Evolutionary conservation across 371 early-diverging fungal species (phyloP).

Genomic region (Nematocida homosporus): DNA sequence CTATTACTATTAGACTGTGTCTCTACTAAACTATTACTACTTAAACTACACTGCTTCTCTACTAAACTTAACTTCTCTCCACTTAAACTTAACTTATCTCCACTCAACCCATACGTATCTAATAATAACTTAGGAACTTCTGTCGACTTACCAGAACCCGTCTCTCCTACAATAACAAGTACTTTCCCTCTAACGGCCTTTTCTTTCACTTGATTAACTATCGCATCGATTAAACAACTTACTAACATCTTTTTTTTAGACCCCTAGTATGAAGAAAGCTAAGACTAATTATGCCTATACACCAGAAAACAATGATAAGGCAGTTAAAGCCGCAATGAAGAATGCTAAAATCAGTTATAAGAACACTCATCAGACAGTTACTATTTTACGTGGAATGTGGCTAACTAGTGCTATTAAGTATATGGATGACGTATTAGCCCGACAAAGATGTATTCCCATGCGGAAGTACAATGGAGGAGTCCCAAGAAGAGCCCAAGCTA

Average conservation of each 20-base stretch:
- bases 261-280: slow-evolving; percentile 51
- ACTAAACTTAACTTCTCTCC: too few species aligned
- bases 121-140: slow-evolving; percentile 61
- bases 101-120: not conserved
- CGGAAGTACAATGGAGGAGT: slow-evolving; percentile 90
- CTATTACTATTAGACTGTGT: too few species aligned
- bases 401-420: slow-evolving; percentile 84
- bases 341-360: slow-evolving; percentile 71
- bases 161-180: slow-evolving; percentile 66
- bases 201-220: slow-evolving; percentile 50
- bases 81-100: too few species aligned
- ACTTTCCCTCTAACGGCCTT: slow-evolving; percentile 35
- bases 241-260: slow-evolving; percentile 5
- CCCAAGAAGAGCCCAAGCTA: slow-evolving; percentile 92
- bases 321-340: slow-evolving; percentile 62
- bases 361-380: slow-evolving; percentile 95
- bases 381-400: slow-evolving; percentile 84
- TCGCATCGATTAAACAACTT: not conserved
- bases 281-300: slow-evolving; percentile 50
- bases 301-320: slow-evolving; percentile 53
- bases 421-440: slow-evolving; percentile 85
- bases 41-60: too few species aligned
- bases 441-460: slow-evolving; percentile 95
- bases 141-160: slow-evolving; percentile 69
- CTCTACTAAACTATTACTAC: too few species aligned